Conservation (phyloP, 768 basidiomycete species). For the Boletus fagicola region DNA sequence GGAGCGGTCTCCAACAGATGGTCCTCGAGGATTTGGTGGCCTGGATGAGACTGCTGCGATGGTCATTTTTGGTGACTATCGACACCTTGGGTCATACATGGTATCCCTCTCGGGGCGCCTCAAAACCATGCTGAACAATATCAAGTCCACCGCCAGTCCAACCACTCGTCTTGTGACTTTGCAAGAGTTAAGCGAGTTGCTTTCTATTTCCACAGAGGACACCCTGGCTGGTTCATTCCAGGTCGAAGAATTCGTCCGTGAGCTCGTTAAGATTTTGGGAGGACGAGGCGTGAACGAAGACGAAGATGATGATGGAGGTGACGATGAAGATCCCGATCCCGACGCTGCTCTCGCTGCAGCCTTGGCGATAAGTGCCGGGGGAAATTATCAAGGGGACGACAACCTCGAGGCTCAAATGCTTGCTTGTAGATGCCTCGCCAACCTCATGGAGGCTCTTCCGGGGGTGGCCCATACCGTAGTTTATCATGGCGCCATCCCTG, state of each 20-base stretch:
- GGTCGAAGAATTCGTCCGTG: constrained; percentile 87
- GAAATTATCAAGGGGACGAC: constrained; percentile 72
- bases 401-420: constrained; percentile 93
- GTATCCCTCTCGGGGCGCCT: constrained; percentile 82
- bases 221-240: constrained; percentile 95
- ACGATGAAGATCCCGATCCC: constrained; percentile 67
- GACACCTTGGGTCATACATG: constrained; percentile 91
- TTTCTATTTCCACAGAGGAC: constrained; percentile 97
- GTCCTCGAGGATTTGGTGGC: constrained; percentile 43
- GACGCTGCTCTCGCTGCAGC: constrained; percentile 89
- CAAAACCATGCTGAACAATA: constrained; percentile 87
- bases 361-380: constrained; percentile 75
- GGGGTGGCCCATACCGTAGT: constrained; percentile 97
- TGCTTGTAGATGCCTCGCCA: constrained; percentile 94
- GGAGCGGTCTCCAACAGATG: constrained; percentile 36
- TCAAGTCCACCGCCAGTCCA: constrained; percentile 80
- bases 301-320: constrained; percentile 71
- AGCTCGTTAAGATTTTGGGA: constrained; percentile 87
- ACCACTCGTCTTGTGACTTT: constrained; percentile 85
- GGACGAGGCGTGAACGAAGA: constrained; percentile 69
- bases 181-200: constrained; percentile 91
- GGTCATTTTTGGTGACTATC: constrained; percentile 84
- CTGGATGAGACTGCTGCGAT: constrained; percentile 71
- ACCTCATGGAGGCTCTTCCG: constrained; percentile 98
- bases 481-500: constrained; percentile 97